Evolutionary conservation across 1,284 basidiomycete genomes (phyloP).

Genomic region (Cryptococcus sp.): DNA sequence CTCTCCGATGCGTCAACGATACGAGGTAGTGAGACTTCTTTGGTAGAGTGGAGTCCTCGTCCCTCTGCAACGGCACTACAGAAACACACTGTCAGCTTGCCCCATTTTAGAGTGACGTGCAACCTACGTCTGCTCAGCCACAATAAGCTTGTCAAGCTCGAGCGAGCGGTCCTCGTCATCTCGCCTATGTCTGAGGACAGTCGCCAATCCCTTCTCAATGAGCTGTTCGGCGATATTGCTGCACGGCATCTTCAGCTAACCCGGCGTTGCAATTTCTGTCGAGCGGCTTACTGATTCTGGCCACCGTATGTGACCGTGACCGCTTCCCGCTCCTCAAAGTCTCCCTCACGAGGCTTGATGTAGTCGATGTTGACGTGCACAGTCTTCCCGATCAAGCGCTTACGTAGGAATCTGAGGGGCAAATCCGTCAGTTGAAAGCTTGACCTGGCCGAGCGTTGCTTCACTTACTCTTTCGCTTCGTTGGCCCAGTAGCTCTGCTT

Average conservation of each 20-base stretch:
- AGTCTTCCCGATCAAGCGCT: slow-evolving; percentile 85
- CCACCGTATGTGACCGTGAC: slow-evolving; percentile 83
- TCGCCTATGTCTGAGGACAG: slow-evolving; percentile 84
- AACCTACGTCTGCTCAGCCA: slow-evolving; percentile 83
- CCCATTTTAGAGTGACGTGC: background rate
- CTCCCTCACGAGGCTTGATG: slow-evolving; percentile 85
- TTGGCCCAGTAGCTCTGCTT: slow-evolving; percentile 86
- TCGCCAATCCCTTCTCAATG: slow-evolving; percentile 88
- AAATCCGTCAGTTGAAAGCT: slow-evolving; percentile 3
- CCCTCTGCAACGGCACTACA: slow-evolving; percentile 71
- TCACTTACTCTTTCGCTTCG: slow-evolving; percentile 74
- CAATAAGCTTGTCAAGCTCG: slow-evolving; percentile 93
- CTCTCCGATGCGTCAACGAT: slow-evolving; percentile 91
- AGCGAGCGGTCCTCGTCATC: slow-evolving; percentile 94
- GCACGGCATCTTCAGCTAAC: background rate
- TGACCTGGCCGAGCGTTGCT: background rate
- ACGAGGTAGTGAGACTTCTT: slow-evolving; percentile 68
- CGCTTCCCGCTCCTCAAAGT: slow-evolving; percentile 89
- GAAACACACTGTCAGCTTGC: slow-evolving; percentile 5
- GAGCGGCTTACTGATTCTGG: slow-evolving; percentile 63
- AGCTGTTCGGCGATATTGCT: slow-evolving; percentile 91
- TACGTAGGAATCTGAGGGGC: slow-evolving; percentile 70
- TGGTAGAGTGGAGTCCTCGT: slow-evolving; percentile 91
- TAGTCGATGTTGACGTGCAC: slow-evolving; percentile 85
- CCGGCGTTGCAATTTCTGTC: slow-evolving; percentile 13